Percentiles rank a stretch among this genome's conserved stretches.
These are phyloP conservation scores for Cladosporium sp. DNA, from an alignment of 2,329 filamentous ascomycete genomes.

Conservation along the genomic window DNA sequence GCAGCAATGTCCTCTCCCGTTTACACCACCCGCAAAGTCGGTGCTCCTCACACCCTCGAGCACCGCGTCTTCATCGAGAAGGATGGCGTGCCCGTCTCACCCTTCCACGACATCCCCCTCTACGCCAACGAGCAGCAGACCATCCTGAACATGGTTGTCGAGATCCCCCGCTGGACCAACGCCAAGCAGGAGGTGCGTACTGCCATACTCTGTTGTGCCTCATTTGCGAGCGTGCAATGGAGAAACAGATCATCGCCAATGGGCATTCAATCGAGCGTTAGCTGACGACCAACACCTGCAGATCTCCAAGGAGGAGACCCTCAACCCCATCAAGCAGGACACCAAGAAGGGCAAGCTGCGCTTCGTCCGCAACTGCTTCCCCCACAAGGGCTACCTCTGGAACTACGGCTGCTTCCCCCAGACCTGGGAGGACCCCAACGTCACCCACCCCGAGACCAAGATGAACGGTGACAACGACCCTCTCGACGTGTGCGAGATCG, in stretches of 20 bases:
- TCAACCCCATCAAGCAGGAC: constrained; percentile 99
- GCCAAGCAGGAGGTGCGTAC: constrained; percentile 94
- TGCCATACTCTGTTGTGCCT: neutral
- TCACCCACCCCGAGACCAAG: constrained; percentile 97
- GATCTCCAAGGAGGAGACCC: constrained; percentile 98
- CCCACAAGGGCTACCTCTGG: constrained; percentile 99
- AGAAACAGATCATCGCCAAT: constrained; percentile 4
- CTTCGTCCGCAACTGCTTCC: constrained; percentile 99
- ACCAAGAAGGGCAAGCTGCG: constrained; percentile 99
- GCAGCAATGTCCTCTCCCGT: constrained; percentile 34
- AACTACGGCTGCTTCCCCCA: constrained; percentile 99
- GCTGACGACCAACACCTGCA: constrained; percentile 45
- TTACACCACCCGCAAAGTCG: constrained; percentile 85
- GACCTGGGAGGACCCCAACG: constrained; percentile 99
- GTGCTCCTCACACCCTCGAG: constrained; percentile 87
- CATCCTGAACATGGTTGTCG: constrained; percentile 97
- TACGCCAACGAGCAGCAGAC: constrained; percentile 96
- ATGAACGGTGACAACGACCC: constrained; percentile 99
- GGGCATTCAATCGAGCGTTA: neutral
- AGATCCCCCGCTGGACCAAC: constrained; percentile 99
- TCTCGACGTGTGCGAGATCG: constrained; percentile 98
- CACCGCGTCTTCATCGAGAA: constrained; percentile 98
- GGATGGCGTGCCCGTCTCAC: constrained; percentile 89
- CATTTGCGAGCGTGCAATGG: constrained; percentile 1
- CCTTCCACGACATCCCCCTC: constrained; percentile 98